phyloP scores from a whole-genome alignment of 257 asterid species.

The Plantago major region DNA sequence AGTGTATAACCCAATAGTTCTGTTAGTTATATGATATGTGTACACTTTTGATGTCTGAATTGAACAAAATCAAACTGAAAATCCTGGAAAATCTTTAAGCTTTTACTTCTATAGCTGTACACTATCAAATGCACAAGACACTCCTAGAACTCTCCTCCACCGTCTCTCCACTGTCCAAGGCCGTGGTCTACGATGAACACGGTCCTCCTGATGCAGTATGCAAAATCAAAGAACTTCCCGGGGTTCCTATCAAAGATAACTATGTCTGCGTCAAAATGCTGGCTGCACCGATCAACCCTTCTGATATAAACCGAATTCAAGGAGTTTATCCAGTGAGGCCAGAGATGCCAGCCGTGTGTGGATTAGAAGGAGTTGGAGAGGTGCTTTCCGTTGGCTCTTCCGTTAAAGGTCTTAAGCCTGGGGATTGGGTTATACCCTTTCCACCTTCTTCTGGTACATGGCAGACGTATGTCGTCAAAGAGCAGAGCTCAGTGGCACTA shows the following conservation, averaged over 20 bases:
- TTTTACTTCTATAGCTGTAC: no score
- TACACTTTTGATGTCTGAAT: no score
- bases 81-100: no score
- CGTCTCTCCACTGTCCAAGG: slow-evolving; percentile 81
- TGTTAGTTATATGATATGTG: no score
- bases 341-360: slow-evolving; percentile 84
- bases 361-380: slow-evolving; percentile 96
- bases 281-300: slow-evolving; percentile 93
- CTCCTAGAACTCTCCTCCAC: slow-evolving; percentile 50
- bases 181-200: slow-evolving; percentile 78
- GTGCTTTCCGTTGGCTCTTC: slow-evolving; percentile 76
- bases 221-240: slow-evolving; percentile 61
- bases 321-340: slow-evolving; percentile 99
- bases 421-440: slow-evolving; percentile 95
- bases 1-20: no score
- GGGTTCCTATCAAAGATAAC: slow-evolving; percentile 59
- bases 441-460: slow-evolving; percentile 97
- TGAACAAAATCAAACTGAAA: no score
- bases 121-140: no score
- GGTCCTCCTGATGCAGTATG: slow-evolving; percentile 85
- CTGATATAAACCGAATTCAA: slow-evolving; percentile 89
- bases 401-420: slow-evolving; percentile 56
- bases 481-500: slow-evolving; percentile 77
- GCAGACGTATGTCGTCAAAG: slow-evolving; percentile 91
- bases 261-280: slow-evolving; percentile 94